Evolutionary conservation across 1,284 basidiomycete genomes (phyloP).

Genomic region (Gomphus bonarii): DNA sequence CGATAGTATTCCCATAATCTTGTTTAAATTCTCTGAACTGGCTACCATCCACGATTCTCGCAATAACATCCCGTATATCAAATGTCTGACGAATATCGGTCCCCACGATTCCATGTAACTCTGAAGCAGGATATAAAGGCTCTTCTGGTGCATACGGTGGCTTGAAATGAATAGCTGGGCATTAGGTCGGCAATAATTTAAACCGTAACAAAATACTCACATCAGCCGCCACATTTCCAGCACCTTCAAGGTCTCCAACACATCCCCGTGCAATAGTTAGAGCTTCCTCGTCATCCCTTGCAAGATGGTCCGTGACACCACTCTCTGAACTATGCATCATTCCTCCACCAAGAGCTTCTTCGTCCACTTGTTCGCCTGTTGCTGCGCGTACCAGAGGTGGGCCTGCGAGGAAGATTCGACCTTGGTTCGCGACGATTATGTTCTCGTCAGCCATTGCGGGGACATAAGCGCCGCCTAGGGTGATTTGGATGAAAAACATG

Average conservation of each 20-base stretch:
- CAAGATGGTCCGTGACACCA: slow-evolving; percentile 90
- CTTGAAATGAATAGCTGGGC: slow-evolving; percentile 23
- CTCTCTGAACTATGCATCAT: slow-evolving; percentile 92
- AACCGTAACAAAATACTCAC: slow-evolving; percentile 28
- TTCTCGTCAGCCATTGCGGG: slow-evolving; percentile 97
- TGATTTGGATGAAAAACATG: background rate
- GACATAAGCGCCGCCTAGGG: slow-evolving; percentile 72
- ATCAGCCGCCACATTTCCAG: slow-evolving; percentile 35
- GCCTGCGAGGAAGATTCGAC: slow-evolving; percentile 91
- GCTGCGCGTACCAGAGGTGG: slow-evolving; percentile 94
- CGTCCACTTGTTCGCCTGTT: slow-evolving; percentile 88
- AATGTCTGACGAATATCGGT: slow-evolving; percentile 82
- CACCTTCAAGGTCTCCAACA: slow-evolving; percentile 67
- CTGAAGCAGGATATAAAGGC: slow-evolving; percentile 72
- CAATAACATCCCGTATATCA: slow-evolving; percentile 91
- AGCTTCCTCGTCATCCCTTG: slow-evolving; percentile 82
- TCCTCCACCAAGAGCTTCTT: slow-evolving; percentile 86
- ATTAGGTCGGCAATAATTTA: slow-evolving; percentile 2
- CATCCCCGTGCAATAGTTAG: slow-evolving; percentile 76
- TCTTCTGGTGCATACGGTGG: slow-evolving; percentile 50
- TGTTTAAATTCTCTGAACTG: slow-evolving; percentile 93
- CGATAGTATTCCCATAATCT: slow-evolving; percentile 84
- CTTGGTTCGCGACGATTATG: slow-evolving; percentile 89
- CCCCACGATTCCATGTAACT: slow-evolving; percentile 87
- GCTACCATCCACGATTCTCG: slow-evolving; percentile 85